Conservation (phyloP, 1,139 yeast species). For the Arxiozyma heterogenica region DNA sequence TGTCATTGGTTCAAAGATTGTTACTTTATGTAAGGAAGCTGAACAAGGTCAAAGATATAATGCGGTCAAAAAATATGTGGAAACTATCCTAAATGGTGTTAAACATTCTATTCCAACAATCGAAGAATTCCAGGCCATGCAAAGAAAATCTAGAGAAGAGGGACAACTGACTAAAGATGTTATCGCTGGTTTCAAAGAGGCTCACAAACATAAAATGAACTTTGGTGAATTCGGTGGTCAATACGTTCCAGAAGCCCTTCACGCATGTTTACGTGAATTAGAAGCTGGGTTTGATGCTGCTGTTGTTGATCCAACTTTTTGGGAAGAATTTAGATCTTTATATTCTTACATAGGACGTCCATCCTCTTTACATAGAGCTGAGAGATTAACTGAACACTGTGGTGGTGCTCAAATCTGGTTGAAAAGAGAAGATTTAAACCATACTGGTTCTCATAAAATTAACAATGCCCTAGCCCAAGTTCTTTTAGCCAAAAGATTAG, state of each 20-base stretch:
- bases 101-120: slow-evolving; percentile 27
- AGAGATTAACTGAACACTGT: slow-evolving; percentile 75
- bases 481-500: slow-evolving; percentile 81
- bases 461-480: slow-evolving; percentile 96
- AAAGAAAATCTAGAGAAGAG: slow-evolving; percentile 26
- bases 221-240: slow-evolving; percentile 98
- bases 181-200: slow-evolving; percentile 41
- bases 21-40: slow-evolving; percentile 59
- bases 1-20: slow-evolving; percentile 84
- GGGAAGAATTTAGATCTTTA: slow-evolving; percentile 82
- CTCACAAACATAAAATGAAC: slow-evolving; percentile 54
- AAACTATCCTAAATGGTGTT: slow-evolving; percentile 60
- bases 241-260: slow-evolving; percentile 93
- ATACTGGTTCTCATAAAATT: slow-evolving; percentile 96
- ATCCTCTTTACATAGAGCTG: slow-evolving; percentile 83
- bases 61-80: slow-evolving; percentile 58
- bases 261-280: slow-evolving; percentile 80
- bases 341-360: slow-evolving; percentile 95
- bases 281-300: slow-evolving; percentile 84
- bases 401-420: slow-evolving; percentile 98
- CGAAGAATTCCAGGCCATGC: slow-evolving; percentile 23
- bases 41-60: slow-evolving; percentile 49
- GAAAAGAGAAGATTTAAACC: slow-evolving; percentile 95
- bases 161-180: slow-evolving; percentile 21
- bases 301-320: slow-evolving; percentile 77